Base-by-base conservation (phyloP, 306 rosid genomes). In the Castanea mollissima region DNA sequence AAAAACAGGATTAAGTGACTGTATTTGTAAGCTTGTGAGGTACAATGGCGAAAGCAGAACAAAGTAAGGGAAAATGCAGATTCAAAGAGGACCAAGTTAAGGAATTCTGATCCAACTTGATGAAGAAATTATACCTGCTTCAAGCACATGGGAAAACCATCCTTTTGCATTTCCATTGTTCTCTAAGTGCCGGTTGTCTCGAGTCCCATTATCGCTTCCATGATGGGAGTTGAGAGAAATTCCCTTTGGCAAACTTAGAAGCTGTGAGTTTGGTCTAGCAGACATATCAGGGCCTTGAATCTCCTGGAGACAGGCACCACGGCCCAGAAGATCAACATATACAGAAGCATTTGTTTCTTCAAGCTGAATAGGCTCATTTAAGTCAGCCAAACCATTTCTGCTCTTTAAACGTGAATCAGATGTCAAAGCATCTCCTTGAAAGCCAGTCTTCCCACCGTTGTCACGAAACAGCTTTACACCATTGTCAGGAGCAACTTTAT, bases 281-380 rank as follows among this genome's bases (percentile, higher is more conserved):
- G 86, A 80, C 58, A 76, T 84, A 80, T 80, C 83, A 13, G 84
- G 55, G 74, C 84, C 83, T 82, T 85, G 90, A 75, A 83, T 78
- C 85, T 82, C 83, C 64, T 82, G 86, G 57, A 59, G 88, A 79
- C 63, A 68, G 32, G 83, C 78, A 83, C 79, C 84, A 77, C 41
- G 78, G 55, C 75, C 80, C 29, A 29, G 81, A 78, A 78, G 81
- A 46, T 82, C 85, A 78, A 62, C 76, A 78, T 79, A 77, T 11
- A 79, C 81, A 71, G 94, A 85, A 75, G 73, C 87, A 79, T 69
- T 91, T 79, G 90, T 81, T 83, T 93, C 97, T 78, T 93, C 99
- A 38, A 85, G 77, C 81, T 78, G 89, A 82, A 88, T 57, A 29
- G 98, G 99, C 83, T 95, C 96, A 64, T 93, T 95, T 79, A 95